Base-by-base conservation (phyloP, 305 asterid genomes). In the Salvia sclarea region DNA sequence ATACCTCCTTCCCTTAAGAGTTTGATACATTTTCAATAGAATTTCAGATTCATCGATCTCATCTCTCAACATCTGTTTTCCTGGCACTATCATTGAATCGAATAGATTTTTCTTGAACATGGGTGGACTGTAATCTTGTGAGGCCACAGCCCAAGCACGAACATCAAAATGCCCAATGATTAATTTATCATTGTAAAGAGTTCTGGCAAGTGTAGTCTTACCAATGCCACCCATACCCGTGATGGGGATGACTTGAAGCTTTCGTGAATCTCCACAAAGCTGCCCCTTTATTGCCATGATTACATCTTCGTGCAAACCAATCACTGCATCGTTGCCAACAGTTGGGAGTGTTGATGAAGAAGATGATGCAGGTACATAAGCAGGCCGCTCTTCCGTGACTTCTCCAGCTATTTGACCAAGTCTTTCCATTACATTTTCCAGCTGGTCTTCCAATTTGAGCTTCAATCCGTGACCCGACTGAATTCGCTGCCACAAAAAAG, bases 161-260 rank as follows among this genome's bases (percentile, higher is more conserved):
- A 55, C 12, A 2, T 68, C 33, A 55, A 68, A 68, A 17, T 1
- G 13, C 45, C 8, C 28, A 11, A 28, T 1, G 14, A 54, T 5
- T 17, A 43, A 55, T 10, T 18, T 14, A 41, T 68, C 72, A 5
- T 55, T 16, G 13, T 68, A 55, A 55, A 50, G 55, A 41, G 50
- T 4, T 55, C 33, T 4, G n/a, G n/a, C n/a, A n/a, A n/a, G n/a
- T n/a, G n/a, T n/a, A n/a, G n/a, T n/a, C n/a, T n/a, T n/a, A n/a
- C 72, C 64, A 0, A 55, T 68, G 3, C 72, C 64, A 2, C 64
- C 64, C 64, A 38, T 53, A 2, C 72, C 64, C n/a, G 25, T 30
- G 0, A 67, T 67, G 35, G 72, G 64, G 28, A 67, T 28, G 44
- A 54, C 22, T 54, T 28, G 55, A 16, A 33, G 70, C 0, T 10